These are phyloP conservation scores for Coccomyxa sp. DNA, from an alignment of 139 green algal genomes.

Conservation along the genomic window DNA sequence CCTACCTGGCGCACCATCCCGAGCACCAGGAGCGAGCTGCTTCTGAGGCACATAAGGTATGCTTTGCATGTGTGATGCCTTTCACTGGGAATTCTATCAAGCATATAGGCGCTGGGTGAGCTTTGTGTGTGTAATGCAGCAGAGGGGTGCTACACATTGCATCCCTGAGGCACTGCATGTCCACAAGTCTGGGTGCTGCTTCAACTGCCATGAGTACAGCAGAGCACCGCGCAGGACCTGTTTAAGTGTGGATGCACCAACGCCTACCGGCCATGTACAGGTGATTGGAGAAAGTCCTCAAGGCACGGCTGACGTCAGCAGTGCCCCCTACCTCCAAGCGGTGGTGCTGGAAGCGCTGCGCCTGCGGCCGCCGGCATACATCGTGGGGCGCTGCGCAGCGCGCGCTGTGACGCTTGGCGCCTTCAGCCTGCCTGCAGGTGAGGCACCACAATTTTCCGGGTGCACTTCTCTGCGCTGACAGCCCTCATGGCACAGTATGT, in stretches of 20 bases:
- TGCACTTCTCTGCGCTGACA: neutral
- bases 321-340: conserved; percentile 52
- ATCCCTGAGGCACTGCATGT: no score
- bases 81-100: no score
- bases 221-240: no score
- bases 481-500: neutral
- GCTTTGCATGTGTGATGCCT: neutral
- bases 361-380: conserved; percentile 82
- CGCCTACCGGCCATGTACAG: neutral
- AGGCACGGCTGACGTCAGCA: neutral
- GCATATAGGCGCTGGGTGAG: no score
- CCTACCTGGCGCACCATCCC: conserved; percentile 68
- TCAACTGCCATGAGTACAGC: no score
- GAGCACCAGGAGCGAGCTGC: conserved; percentile 38
- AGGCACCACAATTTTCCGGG: no score
- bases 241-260: no score
- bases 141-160: no score
- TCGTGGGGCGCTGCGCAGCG: conserved; percentile 75
- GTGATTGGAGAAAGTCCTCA: no score
- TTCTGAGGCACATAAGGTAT: neutral
- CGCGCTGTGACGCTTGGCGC: conserved; percentile 24
- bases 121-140: no score
- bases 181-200: no score
- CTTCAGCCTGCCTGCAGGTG: conserved; percentile 20
- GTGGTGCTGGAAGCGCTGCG: conserved; percentile 79